Base-by-base conservation (phyloP, 805 yeast genomes). In the Diddensiella transvaalensis region DNA sequence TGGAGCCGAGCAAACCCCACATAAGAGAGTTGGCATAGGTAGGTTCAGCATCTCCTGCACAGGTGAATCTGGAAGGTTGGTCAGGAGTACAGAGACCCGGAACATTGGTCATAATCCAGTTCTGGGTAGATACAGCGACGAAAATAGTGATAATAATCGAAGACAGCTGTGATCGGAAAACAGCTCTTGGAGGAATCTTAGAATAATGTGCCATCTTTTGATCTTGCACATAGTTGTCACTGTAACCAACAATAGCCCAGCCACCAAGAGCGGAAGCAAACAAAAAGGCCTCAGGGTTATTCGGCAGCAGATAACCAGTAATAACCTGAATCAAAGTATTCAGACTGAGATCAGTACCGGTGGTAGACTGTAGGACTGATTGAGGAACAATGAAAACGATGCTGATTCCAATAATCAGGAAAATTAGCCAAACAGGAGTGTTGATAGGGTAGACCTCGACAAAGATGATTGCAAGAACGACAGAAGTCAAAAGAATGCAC, bases 301-400 rank as follows among this genome's bases (percentile, higher is more conserved):
- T 85, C 2, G 87, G 87, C 15, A 80, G 69, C 40, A 82, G 75
- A 59, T 80, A 82, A 2, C 88, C 88, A 38, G 79, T 77, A 47
- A 83, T 72, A 46, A 83, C 66, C 58, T 83, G 86, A 3, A 81
- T 77, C 46, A 83, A 63, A 1, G 81, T 85, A 57, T 78, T 79
- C 53, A 83, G 66, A 15, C 82, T 82, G 52, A 82, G 72, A 2
- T 73, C 59, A 41, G 66, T 73, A 63, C 83, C 83, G 0, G 89
- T 80, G 24, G 78, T 76, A 2, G 87, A 79, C 19, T 76, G 76
- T 42, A 84, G 72, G 10, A 83, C 68, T 2, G 84, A 78, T 24
- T 82, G 69, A 15, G 89, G 90, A 30, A 82, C 65, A 53, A 83
- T 65, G 63, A 82, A 81, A 13, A 79, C 63, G 36, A 78, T 62